phyloP scores from a whole-genome alignment of 768 basidiomycete genomes.

The Tephrocybe sp. region DNA sequence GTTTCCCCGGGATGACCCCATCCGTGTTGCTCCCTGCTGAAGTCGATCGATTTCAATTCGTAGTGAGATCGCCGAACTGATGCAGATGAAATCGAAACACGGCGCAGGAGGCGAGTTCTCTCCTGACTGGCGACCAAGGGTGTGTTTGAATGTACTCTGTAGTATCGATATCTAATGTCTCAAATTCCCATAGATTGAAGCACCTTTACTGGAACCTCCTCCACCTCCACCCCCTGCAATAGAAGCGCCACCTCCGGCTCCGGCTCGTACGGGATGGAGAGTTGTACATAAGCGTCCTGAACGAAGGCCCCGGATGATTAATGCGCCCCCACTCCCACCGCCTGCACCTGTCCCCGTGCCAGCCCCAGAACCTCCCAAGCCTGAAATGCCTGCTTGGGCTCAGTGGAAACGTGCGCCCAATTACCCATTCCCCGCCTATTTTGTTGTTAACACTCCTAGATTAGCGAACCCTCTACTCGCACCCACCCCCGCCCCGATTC shows the following conservation, averaged over 20 bases:
- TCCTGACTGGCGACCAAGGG: conserved; percentile 70
- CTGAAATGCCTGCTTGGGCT: conserved; percentile 72
- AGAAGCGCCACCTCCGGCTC: conserved; percentile 42
- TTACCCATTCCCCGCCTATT: neutral
- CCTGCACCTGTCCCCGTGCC: conserved; percentile 37
- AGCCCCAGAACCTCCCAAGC: conserved; percentile 43
- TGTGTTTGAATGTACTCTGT: conserved; percentile 22
- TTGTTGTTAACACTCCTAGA: neutral
- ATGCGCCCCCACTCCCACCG: conserved; percentile 34
- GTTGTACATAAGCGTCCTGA: conserved; percentile 64
- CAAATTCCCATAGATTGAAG: conserved; percentile 27
- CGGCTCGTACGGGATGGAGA: conserved; percentile 62
- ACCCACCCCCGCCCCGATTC: conserved; percentile 39
- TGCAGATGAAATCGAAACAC: conserved; percentile 81
- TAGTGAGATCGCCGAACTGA: conserved; percentile 83
- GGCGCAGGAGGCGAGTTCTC: conserved; percentile 76
- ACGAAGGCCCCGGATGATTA: conserved; percentile 46
- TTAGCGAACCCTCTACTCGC: conserved; percentile 67
- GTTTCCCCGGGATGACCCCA: conserved; percentile 21
- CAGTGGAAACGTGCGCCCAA: conserved; percentile 73
- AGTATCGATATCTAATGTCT: neutral
- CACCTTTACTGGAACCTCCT: conserved; percentile 27
- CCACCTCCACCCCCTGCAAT: conserved; percentile 41
- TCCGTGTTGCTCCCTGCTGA: neutral
- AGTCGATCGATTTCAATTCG: neutral